Evolutionary conservation across 805 yeast genomes (phyloP).

Genomic region (Metschnikowia drakensbergensis): DNA sequence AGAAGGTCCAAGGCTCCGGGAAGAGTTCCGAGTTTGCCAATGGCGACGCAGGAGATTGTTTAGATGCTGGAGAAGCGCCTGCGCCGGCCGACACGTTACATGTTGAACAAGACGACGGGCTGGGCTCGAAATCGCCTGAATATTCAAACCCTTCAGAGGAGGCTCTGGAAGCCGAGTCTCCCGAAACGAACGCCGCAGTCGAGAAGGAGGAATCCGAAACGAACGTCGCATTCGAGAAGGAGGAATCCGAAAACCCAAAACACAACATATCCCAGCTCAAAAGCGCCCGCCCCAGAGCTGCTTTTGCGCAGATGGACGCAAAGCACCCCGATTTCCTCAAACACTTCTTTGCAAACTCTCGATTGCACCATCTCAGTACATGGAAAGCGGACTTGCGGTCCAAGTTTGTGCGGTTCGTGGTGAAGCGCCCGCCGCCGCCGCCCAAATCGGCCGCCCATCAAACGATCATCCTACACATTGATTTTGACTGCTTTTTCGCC

Average conservation of each 20-base stretch:
- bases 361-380: slow-evolving; percentile 82
- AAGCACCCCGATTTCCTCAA: slow-evolving; percentile 71
- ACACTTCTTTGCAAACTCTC: slow-evolving; percentile 71
- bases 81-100: too few species aligned
- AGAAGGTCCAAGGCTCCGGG: not conserved
- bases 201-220: too few species aligned
- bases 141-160: too few species aligned
- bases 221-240: not conserved
- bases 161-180: too few species aligned
- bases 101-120: too few species aligned
- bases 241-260: slow-evolving; percentile 3
- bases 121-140: too few species aligned
- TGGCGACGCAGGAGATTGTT: too few species aligned
- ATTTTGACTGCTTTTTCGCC: slow-evolving; percentile 93
- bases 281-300: slow-evolving; percentile 10
- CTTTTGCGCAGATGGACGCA: slow-evolving; percentile 44
- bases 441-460: slow-evolving; percentile 6
- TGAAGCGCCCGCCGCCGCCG: slow-evolving; percentile 13
- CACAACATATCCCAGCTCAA: slow-evolving; percentile 11
- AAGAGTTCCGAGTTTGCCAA: too few species aligned
- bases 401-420: slow-evolving; percentile 51
- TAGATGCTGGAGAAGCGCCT: too few species aligned
- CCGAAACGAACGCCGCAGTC: too few species aligned
- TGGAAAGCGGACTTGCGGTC: slow-evolving; percentile 77
- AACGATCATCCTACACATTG: slow-evolving; percentile 65